Base-by-base conservation (phyloP, 345 rosid species). In the Rhizophora apiculata region DNA sequence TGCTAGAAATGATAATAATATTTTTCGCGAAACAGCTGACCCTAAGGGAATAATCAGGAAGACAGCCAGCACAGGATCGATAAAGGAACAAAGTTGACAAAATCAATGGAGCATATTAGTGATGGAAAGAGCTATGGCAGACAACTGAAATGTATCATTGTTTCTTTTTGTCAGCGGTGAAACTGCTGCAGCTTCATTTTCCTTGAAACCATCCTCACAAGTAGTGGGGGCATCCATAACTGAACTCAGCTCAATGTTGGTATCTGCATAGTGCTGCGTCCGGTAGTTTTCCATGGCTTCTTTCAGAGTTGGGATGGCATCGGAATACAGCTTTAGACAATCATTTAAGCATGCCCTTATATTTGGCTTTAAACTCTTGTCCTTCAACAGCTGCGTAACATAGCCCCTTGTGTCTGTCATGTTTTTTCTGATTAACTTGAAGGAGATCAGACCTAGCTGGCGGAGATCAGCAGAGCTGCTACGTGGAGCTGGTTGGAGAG, bases 161-260 rank as follows among this genome's bases (percentile, higher is more conserved):
- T 87, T 80, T 61, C 83, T 81, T 55, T 67, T 62, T 4, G 74
- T 76, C 31, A 89, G 60, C 6, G 86, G 89, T 10, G 91, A 89
- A 43, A 67, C 74, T 0, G 29, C 29, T 0, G 29, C 29, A 0
- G 73, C 81, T 68, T 68, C 10, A 64, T 69, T 74, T 21, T 89
- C 89, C 18, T 27, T 34, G 77, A 89, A 89, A 31, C 89, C 95
- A 48, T 81, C 89, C 73, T 87, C 89, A 62, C 92, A 89, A 2
- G 92, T 85, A 0, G 83, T 55, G 20, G 88, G 16, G 37, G 88
- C 84, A 48, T 84, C 90, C 30, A 80, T 55, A 22, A 84, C 87
- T 0, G 89, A 64, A 69, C 89, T 82, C 6, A 85, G 43, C 53
- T 58, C 68, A 39, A 81, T 64, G 54, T 85, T 85, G 4, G 84